These are phyloP conservation scores for Tripterygium wilfordii DNA, from an alignment of 177 flowering plant genomes.

Conservation along the genomic window DNA sequence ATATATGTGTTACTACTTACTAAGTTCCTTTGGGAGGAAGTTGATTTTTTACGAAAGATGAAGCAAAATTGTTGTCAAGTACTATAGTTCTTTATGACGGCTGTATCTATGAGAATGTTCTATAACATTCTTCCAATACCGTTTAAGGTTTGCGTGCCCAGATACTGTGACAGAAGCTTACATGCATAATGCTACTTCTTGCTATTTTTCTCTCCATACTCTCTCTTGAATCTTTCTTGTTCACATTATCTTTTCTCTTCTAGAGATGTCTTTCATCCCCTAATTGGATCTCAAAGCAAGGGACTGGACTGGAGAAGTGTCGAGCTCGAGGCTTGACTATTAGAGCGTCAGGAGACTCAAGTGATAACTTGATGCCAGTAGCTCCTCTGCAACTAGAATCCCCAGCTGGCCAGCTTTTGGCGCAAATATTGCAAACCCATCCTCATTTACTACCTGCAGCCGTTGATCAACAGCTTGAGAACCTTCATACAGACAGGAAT, in stretches of 20 bases:
- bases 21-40: too few species aligned
- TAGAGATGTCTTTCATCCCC: conserved; percentile 43
- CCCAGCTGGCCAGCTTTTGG: conserved; percentile 78
- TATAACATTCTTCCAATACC: too few species aligned
- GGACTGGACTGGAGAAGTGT: conserved; percentile 24
- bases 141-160: too few species aligned
- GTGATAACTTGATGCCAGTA: conserved; percentile 37
- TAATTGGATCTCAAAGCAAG: conserved; percentile 35
- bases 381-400: conserved; percentile 81
- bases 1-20: too few species aligned
- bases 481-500: conserved; percentile 59
- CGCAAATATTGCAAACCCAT: conserved; percentile 72
- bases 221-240: too few species aligned
- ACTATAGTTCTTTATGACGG: too few species aligned
- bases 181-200: too few species aligned
- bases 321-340: conserved; percentile 36
- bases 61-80: too few species aligned
- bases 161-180: too few species aligned
- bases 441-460: conserved; percentile 87
- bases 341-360: conserved; percentile 51
- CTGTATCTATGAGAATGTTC: too few species aligned
- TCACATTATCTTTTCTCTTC: conserved; percentile 3
- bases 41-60: too few species aligned
- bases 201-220: too few species aligned
- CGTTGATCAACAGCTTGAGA: conserved; percentile 87